Evolutionary conservation across 2,329 filamentous ascomycete genomes (phyloP).

Genomic region (Calonectria crousiana): DNA sequence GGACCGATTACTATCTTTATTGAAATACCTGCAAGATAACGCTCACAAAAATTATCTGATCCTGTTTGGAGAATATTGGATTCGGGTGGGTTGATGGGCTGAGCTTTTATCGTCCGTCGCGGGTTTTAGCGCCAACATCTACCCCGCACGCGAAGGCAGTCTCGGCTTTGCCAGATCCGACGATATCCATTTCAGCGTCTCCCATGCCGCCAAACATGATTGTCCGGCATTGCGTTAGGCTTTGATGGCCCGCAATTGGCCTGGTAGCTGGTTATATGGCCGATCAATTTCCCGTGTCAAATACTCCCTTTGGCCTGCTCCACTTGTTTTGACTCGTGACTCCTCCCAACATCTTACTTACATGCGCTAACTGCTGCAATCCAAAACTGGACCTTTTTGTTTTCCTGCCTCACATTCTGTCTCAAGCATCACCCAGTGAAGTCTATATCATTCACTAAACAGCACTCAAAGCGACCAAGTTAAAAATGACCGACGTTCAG

Average conservation of each 20-base stretch:
- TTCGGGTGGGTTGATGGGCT: background rate
- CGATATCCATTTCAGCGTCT: background rate
- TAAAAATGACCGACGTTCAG: slow-evolving; percentile 11
- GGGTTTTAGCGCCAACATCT: background rate
- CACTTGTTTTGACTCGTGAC: background rate
- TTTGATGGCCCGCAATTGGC: background rate
- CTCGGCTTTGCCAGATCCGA: slow-evolving; percentile 16
- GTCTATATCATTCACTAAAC: background rate
- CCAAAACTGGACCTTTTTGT: background rate
- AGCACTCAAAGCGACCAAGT: background rate
- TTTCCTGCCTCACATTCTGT: background rate
- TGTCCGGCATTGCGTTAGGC: background rate
- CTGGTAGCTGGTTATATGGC: background rate
- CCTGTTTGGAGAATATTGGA: background rate
- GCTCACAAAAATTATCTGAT: background rate
- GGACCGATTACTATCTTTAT: too few species aligned
- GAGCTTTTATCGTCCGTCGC: background rate
- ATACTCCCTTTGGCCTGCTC: background rate
- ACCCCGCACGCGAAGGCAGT: slow-evolving; percentile 1
- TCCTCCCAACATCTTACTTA: background rate
- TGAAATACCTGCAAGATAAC: background rate
- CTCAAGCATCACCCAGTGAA: background rate
- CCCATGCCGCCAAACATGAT: background rate
- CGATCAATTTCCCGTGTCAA: background rate
- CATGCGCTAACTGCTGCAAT: background rate